Base-by-base conservation (phyloP, 1,284 basidiomycete genomes). In the Apiotrichum mycotoxinovorans region DNA sequence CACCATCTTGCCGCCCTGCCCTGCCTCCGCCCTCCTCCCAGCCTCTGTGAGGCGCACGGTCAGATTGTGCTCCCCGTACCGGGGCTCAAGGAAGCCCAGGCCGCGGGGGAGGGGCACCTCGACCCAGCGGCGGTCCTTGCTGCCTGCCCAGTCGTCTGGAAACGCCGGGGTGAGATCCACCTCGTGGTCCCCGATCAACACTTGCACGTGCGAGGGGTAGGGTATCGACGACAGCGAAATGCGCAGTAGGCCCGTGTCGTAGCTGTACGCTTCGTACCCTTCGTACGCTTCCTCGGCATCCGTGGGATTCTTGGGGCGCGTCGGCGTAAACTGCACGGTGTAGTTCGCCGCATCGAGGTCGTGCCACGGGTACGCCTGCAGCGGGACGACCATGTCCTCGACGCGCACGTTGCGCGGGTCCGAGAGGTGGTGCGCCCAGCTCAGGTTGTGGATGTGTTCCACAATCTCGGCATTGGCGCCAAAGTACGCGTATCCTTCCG, bases 151-250 rank as follows among this genome's bases (percentile, higher is more conserved):
- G 5, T 44, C 54, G 4, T 18, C n/a, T 9, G 62, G 61, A 57
- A 77, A 65, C 15, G 49, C 52, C 20, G 52, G 15, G 2, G 62
- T 15, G 66, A 69, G 2, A 81, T 74, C 57, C 0, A 74, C 15
- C 0, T 48, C 26, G 7, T 23, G 18, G 15, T 51, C 85, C 65
- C 91, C 87, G 10, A 91, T 73, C 46, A 78, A 78, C 1, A 91
- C 80, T 1, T 63, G 72, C 20, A 91, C 72, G 64, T 88, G 84
- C 4, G 72, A 69, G 17, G 76, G 73, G 4, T 76, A 69, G 0
- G 87, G 86, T n/a, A 91, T 73, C 3, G 87, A 88, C 4, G 87
- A 88, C 1, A 92, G 76, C 2, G 89, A 91, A 67, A 88, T 85
- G 44, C 85, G 81, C 33, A 91, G 72, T 27, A 88, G 76, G 11